Evolutionary conservation across 768 basidiomycete genomes (phyloP).

Genomic region (Boletus pseudo-olivaceus): DNA sequence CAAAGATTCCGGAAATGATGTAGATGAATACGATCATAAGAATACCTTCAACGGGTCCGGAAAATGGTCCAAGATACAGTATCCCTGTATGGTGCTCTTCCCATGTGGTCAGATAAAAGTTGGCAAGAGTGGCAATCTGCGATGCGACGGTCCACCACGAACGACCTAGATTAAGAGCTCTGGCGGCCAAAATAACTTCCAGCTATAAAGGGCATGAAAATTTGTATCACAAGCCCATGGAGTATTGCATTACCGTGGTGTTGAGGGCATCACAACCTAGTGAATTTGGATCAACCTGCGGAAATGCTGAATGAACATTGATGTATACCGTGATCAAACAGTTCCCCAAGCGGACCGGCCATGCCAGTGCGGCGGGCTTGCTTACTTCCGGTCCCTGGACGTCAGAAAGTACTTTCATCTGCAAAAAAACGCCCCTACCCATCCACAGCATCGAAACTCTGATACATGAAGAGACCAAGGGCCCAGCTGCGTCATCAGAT

Average conservation of each 20-base stretch:
- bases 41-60: constrained; percentile 96
- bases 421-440: constrained; percentile 46
- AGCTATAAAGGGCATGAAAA: constrained; percentile 47
- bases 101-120: constrained; percentile 76
- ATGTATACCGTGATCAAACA: constrained; percentile 91
- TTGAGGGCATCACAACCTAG: constrained; percentile 90
- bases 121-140: constrained; percentile 64
- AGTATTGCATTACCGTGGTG: constrained; percentile 62
- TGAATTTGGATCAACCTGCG: neutral
- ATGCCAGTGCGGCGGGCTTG: constrained; percentile 95
- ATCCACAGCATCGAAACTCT: constrained; percentile 85
- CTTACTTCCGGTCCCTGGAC: constrained; percentile 50
- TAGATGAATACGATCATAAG: constrained; percentile 79
- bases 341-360: constrained; percentile 95
- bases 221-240: neutral
- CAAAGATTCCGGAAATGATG: constrained; percentile 71
- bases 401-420: constrained; percentile 2
- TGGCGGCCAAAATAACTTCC: constrained; percentile 76
- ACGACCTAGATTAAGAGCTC: constrained; percentile 86
- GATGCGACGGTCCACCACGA: constrained; percentile 98
- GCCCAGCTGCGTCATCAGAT: constrained; percentile 60
- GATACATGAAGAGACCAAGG: constrained; percentile 85
- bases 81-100: constrained; percentile 90
- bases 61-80: constrained; percentile 88
- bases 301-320: neutral